Base-by-base conservation (phyloP, 768 basidiomycete genomes). In the Hemileccinum impolitum region DNA sequence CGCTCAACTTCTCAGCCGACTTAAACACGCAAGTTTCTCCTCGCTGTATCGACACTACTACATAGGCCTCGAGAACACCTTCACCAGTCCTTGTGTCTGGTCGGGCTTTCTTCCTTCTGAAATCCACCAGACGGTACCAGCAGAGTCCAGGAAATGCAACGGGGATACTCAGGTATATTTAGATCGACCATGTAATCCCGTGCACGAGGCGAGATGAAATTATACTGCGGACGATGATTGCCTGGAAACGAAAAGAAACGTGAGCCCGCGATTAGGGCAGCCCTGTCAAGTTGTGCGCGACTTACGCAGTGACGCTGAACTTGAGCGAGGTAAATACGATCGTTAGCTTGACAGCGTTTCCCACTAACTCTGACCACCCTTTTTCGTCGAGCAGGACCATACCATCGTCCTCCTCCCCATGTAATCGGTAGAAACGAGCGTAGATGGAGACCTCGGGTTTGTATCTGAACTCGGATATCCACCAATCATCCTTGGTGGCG, bases 391-490 rank as follows among this genome's bases (percentile, higher is more conserved):
- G 43, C 26, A 50, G 19, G n/a, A 67, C 55, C 65, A 67, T 63
- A 15, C 60, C 65, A 0, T 67, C 67, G 44, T 67, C 65, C 6
- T 69, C 65, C 8, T 67, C 65, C 31, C 65, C 65, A 18, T 67
- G 65, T 37, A 63, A 39, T 26, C 65, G 65, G 47, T 57, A 69
- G 46, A 67, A 67, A 18, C 67, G 64, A 32, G 65, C 65, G 39
- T 68, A 67, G 23, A 67, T 62, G n/a, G 67, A 51, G 26, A 67
- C 65, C 39, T 67, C 67, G 6, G 65, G 65, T 44, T 68, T 67
- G 23, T 67, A 67, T 51, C 49, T 58, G 45, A 47, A 63, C 40
- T 67, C 65, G 32, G 65, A 69, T 65, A 67, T 60, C 67, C 67
- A 67, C 65, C 65, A 67, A 19, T 67, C 65, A 40, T 67, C 65